Evolutionary conservation across 768 basidiomycete genomes (phyloP), one percentile per base, ranked within the genome.

Genomic region (Mycena epipterygia): DNA sequence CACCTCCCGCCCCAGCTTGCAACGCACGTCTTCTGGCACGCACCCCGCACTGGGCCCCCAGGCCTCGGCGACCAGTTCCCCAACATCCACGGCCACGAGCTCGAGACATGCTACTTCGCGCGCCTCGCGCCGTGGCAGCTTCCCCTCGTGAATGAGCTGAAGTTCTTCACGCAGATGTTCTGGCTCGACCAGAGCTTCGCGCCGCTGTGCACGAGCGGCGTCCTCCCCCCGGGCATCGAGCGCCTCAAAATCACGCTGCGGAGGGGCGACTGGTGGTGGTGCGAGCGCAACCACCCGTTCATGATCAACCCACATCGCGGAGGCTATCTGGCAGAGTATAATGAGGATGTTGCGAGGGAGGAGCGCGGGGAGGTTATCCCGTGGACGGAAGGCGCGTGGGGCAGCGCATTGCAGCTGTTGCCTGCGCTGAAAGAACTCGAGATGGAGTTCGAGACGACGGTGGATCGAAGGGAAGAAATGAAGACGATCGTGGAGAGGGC

Each of bases 151-250:
- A 49, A 12, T 13, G 58, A 60, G 25, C 9, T 67, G 13, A 3
- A 53, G 13, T 58, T 67, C 8, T 67, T 59, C 58, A 67, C 66
- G 39, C 66, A 67, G 58, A 67, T 67, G 66, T 60, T 25, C 58
- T 67, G 66, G 66, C 57, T 60, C 39, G 66, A 60, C 37, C 13
- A 46, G 48, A 52, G 48, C 29, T 67, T 67, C 19, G 12, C 33
- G 37, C 30, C 2, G 56, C 25, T 67, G 5, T 51, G 48, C 11
- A 17, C 17, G 37, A 52, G 57, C 48, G 57, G 49, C 9, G 35
- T 59, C 27, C 13, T 67, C 12, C 65, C 46, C 3, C 19, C n/a
- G 21, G 4, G 21, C 39, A n/a, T 67, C 41, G 57, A 67, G 51
- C 57, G 58, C 21, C 66, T 67, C n/a, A 52, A 41, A 14, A 58